A percentile compares a stretch with the other conserved stretches of the same genome.
Conservation (phyloP, 495 filamentous ascomycete genomes). For the Massariosphaeria phaeospora region DNA sequence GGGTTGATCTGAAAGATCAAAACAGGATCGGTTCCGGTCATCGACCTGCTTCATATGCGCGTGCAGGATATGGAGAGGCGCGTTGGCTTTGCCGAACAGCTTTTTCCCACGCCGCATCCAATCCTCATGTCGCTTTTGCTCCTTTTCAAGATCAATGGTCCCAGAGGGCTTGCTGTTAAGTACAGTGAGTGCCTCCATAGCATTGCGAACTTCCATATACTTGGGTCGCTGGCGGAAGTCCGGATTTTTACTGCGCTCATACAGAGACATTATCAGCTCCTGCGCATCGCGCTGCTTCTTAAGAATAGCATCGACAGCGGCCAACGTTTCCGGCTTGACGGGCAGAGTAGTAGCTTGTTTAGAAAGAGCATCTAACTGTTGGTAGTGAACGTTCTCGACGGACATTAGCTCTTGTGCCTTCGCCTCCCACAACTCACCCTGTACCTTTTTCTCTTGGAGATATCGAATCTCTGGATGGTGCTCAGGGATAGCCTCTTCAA, state of each 20-base stretch:
- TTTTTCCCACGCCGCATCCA: constrained; percentile 99
- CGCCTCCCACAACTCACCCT: constrained; percentile 81
- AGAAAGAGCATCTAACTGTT: constrained; percentile 88
- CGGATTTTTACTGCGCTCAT: constrained; percentile 65
- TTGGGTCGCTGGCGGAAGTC: constrained; percentile 77
- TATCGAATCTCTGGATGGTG: constrained; percentile 70
- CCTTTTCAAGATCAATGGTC: constrained; percentile 87
- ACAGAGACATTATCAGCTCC: constrained; percentile 73
- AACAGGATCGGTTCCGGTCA: constrained; percentile 82
- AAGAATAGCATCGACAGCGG: constrained; percentile 82
- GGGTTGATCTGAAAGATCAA: constrained; percentile 85
- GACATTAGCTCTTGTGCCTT: constrained; percentile 93
- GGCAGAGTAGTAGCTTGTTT: constrained; percentile 69
- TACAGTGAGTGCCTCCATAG: constrained; percentile 79
- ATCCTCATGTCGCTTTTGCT: constrained; percentile 93
- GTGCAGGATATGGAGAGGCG: constrained; percentile 88
- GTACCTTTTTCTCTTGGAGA: constrained; percentile 67
- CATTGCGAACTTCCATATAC: constrained; percentile 84
- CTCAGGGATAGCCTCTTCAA: constrained; percentile 67
- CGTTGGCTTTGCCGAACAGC: constrained; percentile 97
- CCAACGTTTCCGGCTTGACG: constrained; percentile 73
- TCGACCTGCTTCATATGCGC: constrained; percentile 92
- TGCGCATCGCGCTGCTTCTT: constrained; percentile 95
- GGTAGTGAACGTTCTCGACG: constrained; percentile 84
- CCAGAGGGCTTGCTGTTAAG: constrained; percentile 87